A percentile compares a stretch with the other conserved stretches of the same genome.
Evolutionary conservation across 2,329 filamentous ascomycete genomes (phyloP).

Genomic region (Taxawa tesnikishii): DNA sequence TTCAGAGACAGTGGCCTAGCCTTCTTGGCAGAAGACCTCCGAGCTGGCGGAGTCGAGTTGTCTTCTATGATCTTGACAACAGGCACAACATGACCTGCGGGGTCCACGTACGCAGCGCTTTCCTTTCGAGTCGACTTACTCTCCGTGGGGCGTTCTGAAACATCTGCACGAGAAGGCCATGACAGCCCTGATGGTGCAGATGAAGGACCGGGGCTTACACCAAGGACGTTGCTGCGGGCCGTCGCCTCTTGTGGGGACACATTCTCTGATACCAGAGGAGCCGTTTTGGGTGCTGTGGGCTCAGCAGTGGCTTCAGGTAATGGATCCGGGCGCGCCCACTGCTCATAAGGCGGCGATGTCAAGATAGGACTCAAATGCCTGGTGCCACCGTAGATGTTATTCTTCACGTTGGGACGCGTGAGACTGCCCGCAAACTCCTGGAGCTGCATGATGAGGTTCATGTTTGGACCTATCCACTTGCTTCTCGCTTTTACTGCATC

Average conservation of each 20-base stretch:
- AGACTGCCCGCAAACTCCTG: constrained; percentile 57
- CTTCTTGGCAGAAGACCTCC: constrained; percentile 1
- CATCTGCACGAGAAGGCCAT: constrained; percentile 41
- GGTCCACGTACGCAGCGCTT: constrained; percentile 37
- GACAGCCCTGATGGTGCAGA: constrained; percentile 54
- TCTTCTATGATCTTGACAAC: constrained; percentile 14
- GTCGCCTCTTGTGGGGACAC: constrained; percentile 1
- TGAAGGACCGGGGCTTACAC: constrained; percentile 45
- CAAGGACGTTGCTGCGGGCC: constrained; percentile 12
- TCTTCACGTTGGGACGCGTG: constrained; percentile 18
- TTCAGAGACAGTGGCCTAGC: constrained; percentile 7
- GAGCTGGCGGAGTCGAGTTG: constrained; percentile 2
- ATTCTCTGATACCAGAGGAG: constrained; percentile 38
- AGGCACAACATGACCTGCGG: constrained; percentile 20
- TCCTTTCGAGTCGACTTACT: constrained; percentile 34
- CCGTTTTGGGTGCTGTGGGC: constrained; percentile 38
- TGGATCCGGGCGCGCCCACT: constrained; percentile 14
- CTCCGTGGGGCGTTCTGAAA: constrained; percentile 19
- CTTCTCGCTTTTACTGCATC: constrained; percentile 69
- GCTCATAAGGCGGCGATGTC: constrained; percentile 18
- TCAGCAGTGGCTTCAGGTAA: constrained; percentile 3
- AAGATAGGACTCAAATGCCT: constrained; percentile 20
- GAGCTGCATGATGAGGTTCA: constrained; percentile 82
- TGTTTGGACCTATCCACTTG: constrained; percentile 81
- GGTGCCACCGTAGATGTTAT: constrained; percentile 14